Conservation (phyloP, 345 rosid genomes). For the Acer saccharum region DNA sequence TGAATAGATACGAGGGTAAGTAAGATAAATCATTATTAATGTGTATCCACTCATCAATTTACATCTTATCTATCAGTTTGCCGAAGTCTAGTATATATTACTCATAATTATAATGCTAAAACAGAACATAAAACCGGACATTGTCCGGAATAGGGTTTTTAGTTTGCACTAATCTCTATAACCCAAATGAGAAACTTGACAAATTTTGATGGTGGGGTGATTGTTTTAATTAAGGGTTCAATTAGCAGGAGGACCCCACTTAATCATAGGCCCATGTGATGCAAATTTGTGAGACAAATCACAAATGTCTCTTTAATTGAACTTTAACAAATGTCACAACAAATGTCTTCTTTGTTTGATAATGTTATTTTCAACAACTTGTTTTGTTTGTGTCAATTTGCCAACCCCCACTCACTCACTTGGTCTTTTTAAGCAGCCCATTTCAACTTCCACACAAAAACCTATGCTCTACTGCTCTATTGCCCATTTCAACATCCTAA, state of each 20-base stretch:
- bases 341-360: background rate
- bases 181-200: background rate
- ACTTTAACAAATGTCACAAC: background rate
- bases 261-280: too few species aligned
- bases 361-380: conserved; percentile 15
- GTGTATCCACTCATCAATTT: too few species aligned
- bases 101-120: background rate
- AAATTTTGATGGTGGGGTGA: background rate
- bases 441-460: too few species aligned
- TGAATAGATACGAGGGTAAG: too few species aligned
- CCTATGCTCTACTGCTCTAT: too few species aligned
- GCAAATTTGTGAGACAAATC: conserved; percentile 23
- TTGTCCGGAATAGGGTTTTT: background rate
- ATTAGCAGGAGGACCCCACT: background rate
- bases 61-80: too few species aligned
- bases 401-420: too few species aligned
- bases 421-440: too few species aligned
- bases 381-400: too few species aligned
- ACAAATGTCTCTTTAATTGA: background rate
- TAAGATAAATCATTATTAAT: too few species aligned
- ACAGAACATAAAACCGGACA: background rate
- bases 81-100: too few species aligned
- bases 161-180: background rate
- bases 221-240: background rate
- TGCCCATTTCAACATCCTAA: too few species aligned